Conservation (phyloP, 1,284 basidiomycete species). For the Xerocomus nothofagi region DNA sequence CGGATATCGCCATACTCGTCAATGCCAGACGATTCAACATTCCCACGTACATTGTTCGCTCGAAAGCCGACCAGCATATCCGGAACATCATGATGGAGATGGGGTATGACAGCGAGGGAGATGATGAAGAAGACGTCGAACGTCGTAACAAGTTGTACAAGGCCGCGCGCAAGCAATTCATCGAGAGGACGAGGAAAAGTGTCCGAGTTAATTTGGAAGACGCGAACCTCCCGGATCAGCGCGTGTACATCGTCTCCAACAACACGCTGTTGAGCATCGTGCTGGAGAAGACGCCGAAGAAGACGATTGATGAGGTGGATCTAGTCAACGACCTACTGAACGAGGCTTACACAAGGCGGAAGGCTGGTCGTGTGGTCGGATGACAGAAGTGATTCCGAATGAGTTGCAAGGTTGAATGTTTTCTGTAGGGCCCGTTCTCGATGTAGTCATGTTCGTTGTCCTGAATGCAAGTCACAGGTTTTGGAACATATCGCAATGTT, state of each 20-base stretch:
- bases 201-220: conserved; percentile 16
- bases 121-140: conserved; percentile 15
- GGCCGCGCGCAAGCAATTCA: conserved; percentile 15
- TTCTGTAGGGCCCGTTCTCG: too few relatives aligned
- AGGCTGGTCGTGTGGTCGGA: too few relatives aligned
- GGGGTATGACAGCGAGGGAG: conserved; percentile 20
- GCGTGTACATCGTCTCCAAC: conserved; percentile 25
- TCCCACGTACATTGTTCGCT: conserved; percentile 25
- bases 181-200: conserved; percentile 15
- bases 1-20: conserved; percentile 23
- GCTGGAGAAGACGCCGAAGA: conserved; percentile 16
- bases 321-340: conserved; percentile 16
- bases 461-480: too few relatives aligned
- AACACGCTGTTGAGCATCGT: conserved; percentile 15
- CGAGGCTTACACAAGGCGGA: conserved; percentile 12
- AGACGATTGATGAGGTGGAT: conserved; percentile 22
- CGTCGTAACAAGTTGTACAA: conserved; percentile 15
- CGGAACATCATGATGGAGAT: conserved; percentile 20
- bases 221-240: conserved; percentile 19
- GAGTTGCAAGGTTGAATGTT: too few relatives aligned
- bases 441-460: too few relatives aligned
- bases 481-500: too few relatives aligned
- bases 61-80: conserved; percentile 26
- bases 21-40: conserved; percentile 20
- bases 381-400: too few relatives aligned